Conservation (phyloP, 2,329 filamentous ascomycete genomes). For the Claviceps digitariae region DNA sequence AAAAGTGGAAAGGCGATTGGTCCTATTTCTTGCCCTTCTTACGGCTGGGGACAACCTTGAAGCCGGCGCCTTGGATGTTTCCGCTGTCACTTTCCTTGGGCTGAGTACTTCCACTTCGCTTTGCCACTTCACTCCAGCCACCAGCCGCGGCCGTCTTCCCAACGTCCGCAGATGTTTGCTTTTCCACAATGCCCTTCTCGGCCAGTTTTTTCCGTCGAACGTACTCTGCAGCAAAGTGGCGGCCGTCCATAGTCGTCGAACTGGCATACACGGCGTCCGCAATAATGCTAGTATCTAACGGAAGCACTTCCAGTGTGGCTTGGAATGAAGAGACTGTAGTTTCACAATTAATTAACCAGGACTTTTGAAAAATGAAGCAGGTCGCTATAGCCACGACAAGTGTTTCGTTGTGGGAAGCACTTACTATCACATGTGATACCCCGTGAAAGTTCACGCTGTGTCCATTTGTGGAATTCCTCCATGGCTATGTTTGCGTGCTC, state of each 20-base stretch:
- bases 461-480: constrained; percentile 93
- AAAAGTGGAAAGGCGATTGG: constrained; percentile 5
- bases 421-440: constrained; percentile 45
- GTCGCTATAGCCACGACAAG: too few species aligned
- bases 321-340: constrained; percentile 65
- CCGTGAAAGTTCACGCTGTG: constrained; percentile 61
- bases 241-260: constrained; percentile 80
- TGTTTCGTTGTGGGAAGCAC: constrained; percentile 14
- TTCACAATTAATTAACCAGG: not conserved
- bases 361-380: constrained; percentile 17
- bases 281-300: constrained; percentile 66
- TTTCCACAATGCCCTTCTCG: constrained; percentile 78
- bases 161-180: constrained; percentile 44
- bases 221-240: constrained; percentile 89
- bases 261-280: constrained; percentile 80
- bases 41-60: constrained; percentile 82
- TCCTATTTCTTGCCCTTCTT: constrained; percentile 76
- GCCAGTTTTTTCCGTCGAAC: constrained; percentile 85
- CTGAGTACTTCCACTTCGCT: constrained; percentile 54
- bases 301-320: constrained; percentile 59
- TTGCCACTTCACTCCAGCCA: constrained; percentile 93
- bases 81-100: constrained; percentile 29
- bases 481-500: constrained; percentile 41
- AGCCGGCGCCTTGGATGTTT: constrained; percentile 41
- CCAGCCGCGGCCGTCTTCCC: constrained; percentile 31